These are phyloP conservation scores for Dothideomycetes sp. DNA, from an alignment of 2,329 filamentous ascomycete species.

Conservation along the genomic window DNA sequence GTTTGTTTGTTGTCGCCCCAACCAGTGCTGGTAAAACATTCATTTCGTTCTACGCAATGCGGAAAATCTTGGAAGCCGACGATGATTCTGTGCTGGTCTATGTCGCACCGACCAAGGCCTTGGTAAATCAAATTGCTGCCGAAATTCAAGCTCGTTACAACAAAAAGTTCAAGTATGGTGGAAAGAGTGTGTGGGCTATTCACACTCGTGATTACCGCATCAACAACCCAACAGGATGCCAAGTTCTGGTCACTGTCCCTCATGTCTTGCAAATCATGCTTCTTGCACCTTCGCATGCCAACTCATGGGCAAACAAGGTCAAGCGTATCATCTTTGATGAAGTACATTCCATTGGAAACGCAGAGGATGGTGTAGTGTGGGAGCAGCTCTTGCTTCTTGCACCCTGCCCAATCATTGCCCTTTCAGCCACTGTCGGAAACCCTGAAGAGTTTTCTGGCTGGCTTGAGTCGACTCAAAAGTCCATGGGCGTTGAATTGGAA, in stretches of 20 bases:
- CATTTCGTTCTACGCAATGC: conserved; percentile 77
- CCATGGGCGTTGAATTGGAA: conserved; percentile 51
- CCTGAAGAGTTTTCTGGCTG: conserved; percentile 58
- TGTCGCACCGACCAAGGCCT: conserved; percentile 69
- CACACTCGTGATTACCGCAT: conserved; percentile 66
- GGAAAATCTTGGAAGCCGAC: conserved; percentile 56
- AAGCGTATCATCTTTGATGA: conserved; percentile 75
- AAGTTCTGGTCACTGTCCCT: conserved; percentile 67
- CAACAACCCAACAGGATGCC: conserved; percentile 61
- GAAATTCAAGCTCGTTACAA: conserved; percentile 66
- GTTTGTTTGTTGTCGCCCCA: conserved; percentile 64
- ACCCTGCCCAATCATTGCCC: conserved; percentile 66
- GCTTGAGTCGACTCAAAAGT: conserved; percentile 53
- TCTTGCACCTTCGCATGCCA: conserved; percentile 52
- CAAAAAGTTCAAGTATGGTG: conserved; percentile 50
- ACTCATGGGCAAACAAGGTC: conserved; percentile 54
- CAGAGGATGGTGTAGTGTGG: conserved; percentile 67
- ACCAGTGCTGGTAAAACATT: conserved; percentile 76
- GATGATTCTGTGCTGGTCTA: conserved; percentile 66
- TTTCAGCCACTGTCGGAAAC: conserved; percentile 72
- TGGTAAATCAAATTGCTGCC: conserved; percentile 75
- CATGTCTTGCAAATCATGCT: conserved; percentile 74
- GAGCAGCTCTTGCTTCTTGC: conserved; percentile 65
- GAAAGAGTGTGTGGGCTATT: conserved; percentile 66
- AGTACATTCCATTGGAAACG: conserved; percentile 68